Base-by-base conservation (phyloP, 2,329 filamentous ascomycete species). In the Exophiala calicioides region DNA sequence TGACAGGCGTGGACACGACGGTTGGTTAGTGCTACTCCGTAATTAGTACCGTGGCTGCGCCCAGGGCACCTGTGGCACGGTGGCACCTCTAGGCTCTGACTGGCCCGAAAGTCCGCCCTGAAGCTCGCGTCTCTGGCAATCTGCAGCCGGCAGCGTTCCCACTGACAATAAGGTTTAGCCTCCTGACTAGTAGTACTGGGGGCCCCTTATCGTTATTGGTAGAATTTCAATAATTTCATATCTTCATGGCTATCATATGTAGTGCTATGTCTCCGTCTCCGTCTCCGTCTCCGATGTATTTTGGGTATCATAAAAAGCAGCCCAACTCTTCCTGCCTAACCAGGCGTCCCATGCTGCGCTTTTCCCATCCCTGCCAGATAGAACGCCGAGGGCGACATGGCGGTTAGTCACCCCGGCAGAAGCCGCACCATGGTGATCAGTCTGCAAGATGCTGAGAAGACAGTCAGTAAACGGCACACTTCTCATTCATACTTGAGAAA, bases 391-490 rank as follows among this genome's bases (percentile, higher is more conserved):
- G 4, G 7, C n/a, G 33, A 23, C 15, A 7, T n/a, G n/a, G n/a
- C n/a, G n/a, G n/a, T n/a, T n/a, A n/a, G n/a, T n/a, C n/a, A n/a
- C n/a, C n/a, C n/a, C n/a, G n/a, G n/a, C n/a, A n/a, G n/a, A n/a
- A n/a, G n/a, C n/a, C n/a, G n/a, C n/a, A n/a, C n/a, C n/a, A n/a
- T n/a, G 24, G 7, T 27, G 63, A 60, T 33, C 60, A 65, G 34
- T 70, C 69, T 4, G 68, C 68, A 54, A 71, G 52, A 50, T 72
- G 69, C 69, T 72, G n/a, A 56, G 8, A 10, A 16, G n/a, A 13
- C 30, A 16, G 48, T 41, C 16, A 50, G 39, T 42, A 50, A 24
- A 13, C 3, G 38, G 24, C n/a, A 5, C 21, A 10, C 18, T 15
- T 26, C 24, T 12, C 8, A 34, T 30, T 16, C 19, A 32, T 23